These are phyloP conservation scores for Remersonia thermophila DNA, from an alignment of 2,329 filamentous ascomycete genomes.

Conservation along the genomic window DNA sequence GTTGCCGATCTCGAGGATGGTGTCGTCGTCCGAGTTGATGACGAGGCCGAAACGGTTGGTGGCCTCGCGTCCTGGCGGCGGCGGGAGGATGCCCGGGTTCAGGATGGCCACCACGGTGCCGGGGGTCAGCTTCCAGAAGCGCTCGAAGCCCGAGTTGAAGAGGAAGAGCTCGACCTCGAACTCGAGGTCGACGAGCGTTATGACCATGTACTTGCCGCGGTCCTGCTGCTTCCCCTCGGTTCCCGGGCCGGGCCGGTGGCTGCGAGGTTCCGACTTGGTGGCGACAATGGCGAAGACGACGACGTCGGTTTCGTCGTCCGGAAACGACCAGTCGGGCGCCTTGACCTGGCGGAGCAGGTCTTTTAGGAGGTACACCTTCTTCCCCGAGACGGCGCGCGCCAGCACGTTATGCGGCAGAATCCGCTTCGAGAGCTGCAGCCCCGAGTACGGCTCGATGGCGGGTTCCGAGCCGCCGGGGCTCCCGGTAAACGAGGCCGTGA, in stretches of 20 bases:
- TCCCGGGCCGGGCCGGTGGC: conserved; percentile 36
- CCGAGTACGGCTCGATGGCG: conserved; percentile 76
- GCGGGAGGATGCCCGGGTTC: conserved; percentile 85
- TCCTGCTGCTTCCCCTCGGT: conserved; percentile 40
- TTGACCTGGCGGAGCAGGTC: conserved; percentile 73
- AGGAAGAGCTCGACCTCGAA: conserved; percentile 88
- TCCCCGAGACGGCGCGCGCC: conserved; percentile 63
- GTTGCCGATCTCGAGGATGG: conserved; percentile 75
- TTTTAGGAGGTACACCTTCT: conserved; percentile 65
- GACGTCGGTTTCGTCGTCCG: conserved; percentile 74
- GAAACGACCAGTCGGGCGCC: conserved; percentile 68
- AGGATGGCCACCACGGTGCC: conserved; percentile 89
- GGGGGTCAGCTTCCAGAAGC: conserved; percentile 85
- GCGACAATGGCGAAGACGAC: conserved; percentile 82
- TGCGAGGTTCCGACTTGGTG: conserved; percentile 70
- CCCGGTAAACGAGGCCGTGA: conserved; percentile 12
- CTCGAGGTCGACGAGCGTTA: conserved; percentile 76
- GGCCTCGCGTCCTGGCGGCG: conserved; percentile 59
- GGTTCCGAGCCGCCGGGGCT: conserved; percentile 17
- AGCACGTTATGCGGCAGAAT: conserved; percentile 72
- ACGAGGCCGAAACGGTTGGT: conserved; percentile 78
- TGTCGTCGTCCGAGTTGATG: conserved; percentile 76
- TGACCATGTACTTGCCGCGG: conserved; percentile 80
- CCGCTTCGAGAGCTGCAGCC: conserved; percentile 69
- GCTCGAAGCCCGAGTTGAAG: conserved; percentile 79